A percentile compares a stretch with the other conserved stretches of the same genome.
Conservation (phyloP, 805 yeast genomes). For the Priceomyces melissophilus region DNA sequence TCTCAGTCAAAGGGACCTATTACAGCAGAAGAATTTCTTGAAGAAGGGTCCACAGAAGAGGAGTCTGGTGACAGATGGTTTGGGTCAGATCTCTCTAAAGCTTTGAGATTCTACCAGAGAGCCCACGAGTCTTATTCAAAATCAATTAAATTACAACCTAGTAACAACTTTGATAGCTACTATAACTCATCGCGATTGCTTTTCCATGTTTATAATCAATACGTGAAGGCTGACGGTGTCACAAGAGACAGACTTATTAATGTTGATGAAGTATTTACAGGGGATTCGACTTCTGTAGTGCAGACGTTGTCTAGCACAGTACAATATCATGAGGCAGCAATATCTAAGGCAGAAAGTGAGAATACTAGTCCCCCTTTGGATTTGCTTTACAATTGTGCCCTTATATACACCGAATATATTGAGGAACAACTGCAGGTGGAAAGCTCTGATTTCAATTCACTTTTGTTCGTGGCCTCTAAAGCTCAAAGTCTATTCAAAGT, state of each 20-base stretch:
- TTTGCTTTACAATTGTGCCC: slow-evolving; percentile 43
- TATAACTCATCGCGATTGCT: slow-evolving; percentile 60
- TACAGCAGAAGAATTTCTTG: slow-evolving; percentile 53
- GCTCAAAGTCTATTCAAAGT: slow-evolving; percentile 18
- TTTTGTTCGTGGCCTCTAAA: slow-evolving; percentile 14
- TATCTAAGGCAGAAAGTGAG: slow-evolving; percentile 14
- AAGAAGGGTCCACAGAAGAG: slow-evolving; percentile 56
- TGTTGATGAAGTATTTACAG: slow-evolving; percentile 30
- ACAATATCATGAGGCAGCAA: slow-evolving; percentile 36
- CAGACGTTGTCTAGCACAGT: slow-evolving; percentile 36
- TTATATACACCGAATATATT: slow-evolving; percentile 46
- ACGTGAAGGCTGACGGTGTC: slow-evolving; percentile 46
- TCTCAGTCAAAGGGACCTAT: slow-evolving; percentile 21
- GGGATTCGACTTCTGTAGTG: slow-evolving; percentile 30
- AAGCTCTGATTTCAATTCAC: slow-evolving; percentile 10
- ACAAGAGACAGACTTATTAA: slow-evolving; percentile 25
- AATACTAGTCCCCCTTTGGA: slow-evolving; percentile 32
- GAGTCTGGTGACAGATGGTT: slow-evolving; percentile 78
- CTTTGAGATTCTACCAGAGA: slow-evolving; percentile 60
- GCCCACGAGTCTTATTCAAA: slow-evolving; percentile 45
- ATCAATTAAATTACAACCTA: slow-evolving; percentile 25
- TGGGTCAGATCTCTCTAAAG: slow-evolving; percentile 60
- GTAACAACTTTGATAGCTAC: slow-evolving; percentile 40
- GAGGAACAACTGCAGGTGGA: slow-evolving; percentile 30
- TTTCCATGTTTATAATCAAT: slow-evolving; percentile 55